Percentiles rank a stretch among this genome's conserved stretches.
Conservation (phyloP, 352 stramenopile genomes). For the Pythium periplocum region DNA sequence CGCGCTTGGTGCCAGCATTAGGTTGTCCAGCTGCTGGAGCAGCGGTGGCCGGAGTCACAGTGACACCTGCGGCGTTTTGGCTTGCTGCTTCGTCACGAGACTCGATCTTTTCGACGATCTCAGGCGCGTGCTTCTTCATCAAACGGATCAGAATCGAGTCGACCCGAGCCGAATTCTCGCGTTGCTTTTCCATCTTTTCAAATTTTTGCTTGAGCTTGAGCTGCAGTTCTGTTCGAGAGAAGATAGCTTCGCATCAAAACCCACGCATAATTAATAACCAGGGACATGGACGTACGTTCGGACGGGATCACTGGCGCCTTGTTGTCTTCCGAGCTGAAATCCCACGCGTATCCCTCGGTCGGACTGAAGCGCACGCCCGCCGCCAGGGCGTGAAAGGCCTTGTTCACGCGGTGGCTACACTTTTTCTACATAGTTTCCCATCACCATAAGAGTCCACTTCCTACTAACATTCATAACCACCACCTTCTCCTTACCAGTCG, state of each 20-base stretch:
- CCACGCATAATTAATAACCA: neutral
- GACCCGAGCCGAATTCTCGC: constrained; percentile 76
- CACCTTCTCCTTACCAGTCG: constrained; percentile 44
- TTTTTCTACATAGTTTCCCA: constrained; percentile 54
- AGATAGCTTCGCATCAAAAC: neutral
- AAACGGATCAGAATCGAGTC: constrained; percentile 81
- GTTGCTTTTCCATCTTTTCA: constrained; percentile 85
- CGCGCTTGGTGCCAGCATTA: constrained; percentile 12
- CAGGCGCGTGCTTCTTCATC: constrained; percentile 83
- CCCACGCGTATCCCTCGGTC: constrained; percentile 82
- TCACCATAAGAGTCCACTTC: neutral
- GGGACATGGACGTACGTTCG: constrained; percentile 45
- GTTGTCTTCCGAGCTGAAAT: constrained; percentile 84
- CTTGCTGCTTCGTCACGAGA: constrained; percentile 24
- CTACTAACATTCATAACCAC: neutral
- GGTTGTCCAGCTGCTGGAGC: neutral
- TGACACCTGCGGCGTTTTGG: neutral
- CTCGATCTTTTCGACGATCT: constrained; percentile 77
- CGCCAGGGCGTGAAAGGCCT: constrained; percentile 71
- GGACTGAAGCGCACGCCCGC: constrained; percentile 80
- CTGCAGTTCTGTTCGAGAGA: constrained; percentile 46
- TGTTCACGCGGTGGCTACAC: constrained; percentile 82
- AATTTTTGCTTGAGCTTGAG: constrained; percentile 85
- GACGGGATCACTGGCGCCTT: constrained; percentile 81
- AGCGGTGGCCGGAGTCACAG: neutral